Conservation (phyloP, 2,329 filamentous ascomycete genomes). For the Pseudogymnoascus sp. region DNA sequence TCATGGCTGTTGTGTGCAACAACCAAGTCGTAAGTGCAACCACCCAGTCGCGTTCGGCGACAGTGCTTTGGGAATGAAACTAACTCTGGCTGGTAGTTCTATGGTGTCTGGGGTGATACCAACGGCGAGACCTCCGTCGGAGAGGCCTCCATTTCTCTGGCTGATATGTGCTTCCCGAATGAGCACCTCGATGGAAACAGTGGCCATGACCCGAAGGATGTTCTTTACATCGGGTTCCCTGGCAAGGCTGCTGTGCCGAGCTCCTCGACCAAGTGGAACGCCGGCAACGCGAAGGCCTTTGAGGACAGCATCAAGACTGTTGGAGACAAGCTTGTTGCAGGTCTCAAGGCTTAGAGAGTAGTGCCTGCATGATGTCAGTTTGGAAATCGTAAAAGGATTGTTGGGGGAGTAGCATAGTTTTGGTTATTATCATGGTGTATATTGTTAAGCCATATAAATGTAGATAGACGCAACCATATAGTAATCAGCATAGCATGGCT, state of each 20-base stretch:
- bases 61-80: background rate
- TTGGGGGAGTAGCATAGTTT: background rate
- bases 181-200: background rate
- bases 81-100: background rate
- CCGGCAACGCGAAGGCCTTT: background rate
- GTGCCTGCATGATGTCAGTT: background rate
- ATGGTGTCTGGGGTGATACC: conserved; percentile 9
- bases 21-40: conserved; percentile 6
- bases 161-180: background rate
- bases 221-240: conserved; percentile 9
- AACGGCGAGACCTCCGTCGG: conserved; percentile 7
- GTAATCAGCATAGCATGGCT: background rate
- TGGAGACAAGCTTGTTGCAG: conserved; percentile 6
- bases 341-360: background rate
- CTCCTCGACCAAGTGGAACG: background rate
- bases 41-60: background rate
- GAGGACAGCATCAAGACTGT: background rate
- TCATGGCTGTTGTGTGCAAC: conserved; percentile 11
- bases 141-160: conserved; percentile 9
- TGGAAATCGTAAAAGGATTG: background rate
- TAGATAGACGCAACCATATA: background rate
- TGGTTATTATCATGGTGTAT: background rate
- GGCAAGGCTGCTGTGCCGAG: background rate
- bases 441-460: background rate
- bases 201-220: background rate